A percentile compares a stretch with the other conserved stretches of the same genome.
phyloP scores from a whole-genome alignment of 179 eudicot species.

The Sideroxylon spinosum region DNA sequence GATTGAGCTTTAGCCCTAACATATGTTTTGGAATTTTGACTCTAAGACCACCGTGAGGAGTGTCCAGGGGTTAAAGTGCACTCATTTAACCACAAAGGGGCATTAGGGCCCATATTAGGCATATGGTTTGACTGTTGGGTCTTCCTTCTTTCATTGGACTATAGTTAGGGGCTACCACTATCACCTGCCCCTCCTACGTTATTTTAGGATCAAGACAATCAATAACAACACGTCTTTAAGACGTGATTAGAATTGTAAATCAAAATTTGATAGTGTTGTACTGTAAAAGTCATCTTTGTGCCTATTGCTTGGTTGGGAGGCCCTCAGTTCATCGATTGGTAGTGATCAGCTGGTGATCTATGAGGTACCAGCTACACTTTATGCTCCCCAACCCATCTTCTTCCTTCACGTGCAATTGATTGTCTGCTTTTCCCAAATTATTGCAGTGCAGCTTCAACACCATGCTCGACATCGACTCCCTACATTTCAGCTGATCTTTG shows the following conservation, averaged over 20 bases:
- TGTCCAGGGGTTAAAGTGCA: neutral
- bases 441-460: slow-evolving; percentile 98
- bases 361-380: neutral
- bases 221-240: neutral
- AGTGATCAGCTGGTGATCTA: neutral
- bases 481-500: slow-evolving; percentile 95
- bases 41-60: neutral
- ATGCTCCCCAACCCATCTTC: neutral
- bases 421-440: slow-evolving; percentile 21
- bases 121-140: neutral
- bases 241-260: neutral
- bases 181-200: neutral
- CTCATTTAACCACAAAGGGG: neutral
- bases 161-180: neutral
- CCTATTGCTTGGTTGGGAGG: neutral
- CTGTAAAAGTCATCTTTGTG: neutral
- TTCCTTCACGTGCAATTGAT: slow-evolving; percentile 9
- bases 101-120: neutral
- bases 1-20: neutral
- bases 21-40: neutral
- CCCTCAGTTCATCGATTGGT: neutral
- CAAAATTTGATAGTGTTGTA: neutral
- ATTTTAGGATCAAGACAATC: neutral
- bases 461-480: slow-evolving; percentile 99
- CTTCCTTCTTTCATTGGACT: neutral